These are phyloP conservation scores for Botryotinia globosa DNA, from an alignment of 2,329 filamentous ascomycete genomes.

Conservation along the genomic window DNA sequence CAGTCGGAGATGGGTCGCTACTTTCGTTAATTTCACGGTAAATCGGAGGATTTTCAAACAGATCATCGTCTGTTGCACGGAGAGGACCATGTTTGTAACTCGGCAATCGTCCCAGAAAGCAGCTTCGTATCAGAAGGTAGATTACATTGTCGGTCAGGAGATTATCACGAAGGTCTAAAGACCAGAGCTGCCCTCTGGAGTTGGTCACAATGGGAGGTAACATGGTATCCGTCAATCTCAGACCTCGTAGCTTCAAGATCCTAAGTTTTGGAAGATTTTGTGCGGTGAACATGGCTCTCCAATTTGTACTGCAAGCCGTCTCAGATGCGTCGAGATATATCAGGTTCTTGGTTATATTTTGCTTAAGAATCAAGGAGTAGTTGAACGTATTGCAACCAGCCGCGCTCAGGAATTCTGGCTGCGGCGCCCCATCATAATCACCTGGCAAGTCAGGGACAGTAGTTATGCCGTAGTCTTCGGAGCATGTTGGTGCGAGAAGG, in stretches of 20 bases:
- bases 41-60: constrained; percentile 35
- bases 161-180: constrained; percentile 54
- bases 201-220: constrained; percentile 40
- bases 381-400: constrained; percentile 12
- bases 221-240: constrained; percentile 47
- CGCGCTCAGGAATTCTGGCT: constrained; percentile 5
- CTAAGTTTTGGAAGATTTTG: constrained; percentile 41
- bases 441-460: background rate
- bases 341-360: constrained; percentile 17
- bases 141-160: constrained; percentile 48
- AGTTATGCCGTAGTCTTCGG: background rate
- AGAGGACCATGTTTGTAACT: background rate
- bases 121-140: constrained; percentile 35
- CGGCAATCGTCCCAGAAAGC: constrained; percentile 5
- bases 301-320: constrained; percentile 17
- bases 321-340: constrained; percentile 30
- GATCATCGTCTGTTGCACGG: constrained; percentile 39
- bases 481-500: background rate
- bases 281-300: constrained; percentile 39
- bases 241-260: constrained; percentile 50
- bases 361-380: background rate
- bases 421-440: background rate
- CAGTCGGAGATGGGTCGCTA: background rate
- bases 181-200: constrained; percentile 50
- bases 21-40: constrained; percentile 1